phyloP scores from a whole-genome alignment of 2,329 filamentous ascomycete species.

The Aspergillus sojae region DNA sequence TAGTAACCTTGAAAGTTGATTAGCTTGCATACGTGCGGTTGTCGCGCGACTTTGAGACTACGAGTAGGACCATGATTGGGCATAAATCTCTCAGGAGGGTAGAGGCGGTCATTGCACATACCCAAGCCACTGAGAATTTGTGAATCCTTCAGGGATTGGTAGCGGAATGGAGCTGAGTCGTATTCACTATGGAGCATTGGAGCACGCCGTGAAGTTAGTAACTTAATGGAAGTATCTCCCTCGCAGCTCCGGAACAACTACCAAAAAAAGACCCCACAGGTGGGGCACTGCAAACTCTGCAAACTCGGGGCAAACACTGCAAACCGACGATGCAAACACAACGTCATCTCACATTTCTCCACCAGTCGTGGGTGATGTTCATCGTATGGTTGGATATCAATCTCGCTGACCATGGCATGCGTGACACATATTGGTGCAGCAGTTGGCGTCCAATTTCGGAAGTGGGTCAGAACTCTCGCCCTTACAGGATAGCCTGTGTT shows the following conservation, averaged over 20 bases:
- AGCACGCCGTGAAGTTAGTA: not conserved
- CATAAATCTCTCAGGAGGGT: not conserved
- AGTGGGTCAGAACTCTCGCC: not conserved
- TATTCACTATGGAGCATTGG: not conserved
- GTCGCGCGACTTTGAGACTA: not conserved
- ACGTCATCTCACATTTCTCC: constrained; percentile 17
- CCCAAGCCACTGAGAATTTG: not conserved
- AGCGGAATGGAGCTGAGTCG: not conserved
- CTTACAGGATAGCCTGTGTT: not conserved
- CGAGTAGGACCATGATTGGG: not conserved
- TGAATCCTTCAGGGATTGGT: not conserved
- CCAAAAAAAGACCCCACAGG: constrained; percentile 9
- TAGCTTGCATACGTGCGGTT: not conserved
- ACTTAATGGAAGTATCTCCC: not conserved
- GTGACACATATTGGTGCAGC: not conserved
- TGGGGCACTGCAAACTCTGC: constrained; percentile 18
- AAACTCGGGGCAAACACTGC: constrained; percentile 14
- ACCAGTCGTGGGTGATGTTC: constrained; percentile 3
- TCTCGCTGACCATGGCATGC: not conserved
- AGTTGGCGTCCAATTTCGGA: not conserved
- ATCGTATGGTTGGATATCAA: constrained; percentile 8
- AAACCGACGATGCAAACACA: constrained; percentile 21
- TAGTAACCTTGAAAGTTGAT: not conserved
- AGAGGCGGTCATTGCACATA: not conserved
- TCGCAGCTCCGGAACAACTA: not conserved